Percentiles rank a stretch among this genome's conserved stretches.
These are phyloP conservation scores for Parachaetomium inaequale DNA, from an alignment of 495 filamentous ascomycete genomes.

Conservation along the genomic window DNA sequence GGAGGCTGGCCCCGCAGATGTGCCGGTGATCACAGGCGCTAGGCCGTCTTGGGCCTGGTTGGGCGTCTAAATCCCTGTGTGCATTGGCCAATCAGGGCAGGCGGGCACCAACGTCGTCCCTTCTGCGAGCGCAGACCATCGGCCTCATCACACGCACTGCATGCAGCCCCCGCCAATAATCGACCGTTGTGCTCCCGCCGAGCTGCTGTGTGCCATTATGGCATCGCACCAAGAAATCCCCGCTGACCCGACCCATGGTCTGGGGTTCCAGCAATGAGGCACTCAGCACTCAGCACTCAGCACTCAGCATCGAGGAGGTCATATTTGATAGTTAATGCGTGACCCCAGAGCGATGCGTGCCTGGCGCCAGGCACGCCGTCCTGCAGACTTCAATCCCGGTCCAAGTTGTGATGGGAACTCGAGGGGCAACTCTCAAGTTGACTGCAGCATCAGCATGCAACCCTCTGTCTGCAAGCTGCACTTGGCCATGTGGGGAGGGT, in stretches of 20 bases:
- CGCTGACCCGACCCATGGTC: background rate
- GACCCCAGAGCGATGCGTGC: background rate
- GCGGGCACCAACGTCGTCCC: slow-evolving; percentile 20
- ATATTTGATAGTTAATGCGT: background rate
- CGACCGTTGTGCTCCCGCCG: slow-evolving; percentile 6
- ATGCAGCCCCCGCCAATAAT: slow-evolving; percentile 25
- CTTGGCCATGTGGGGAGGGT: slow-evolving; percentile 9
- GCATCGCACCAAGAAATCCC: background rate
- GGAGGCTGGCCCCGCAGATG: slow-evolving; percentile 11
- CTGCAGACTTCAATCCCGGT: background rate
- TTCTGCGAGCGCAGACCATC: slow-evolving; percentile 15
- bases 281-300: background rate
- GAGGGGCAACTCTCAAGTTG: background rate
- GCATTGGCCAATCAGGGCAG: slow-evolving; percentile 35
- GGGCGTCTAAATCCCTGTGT: slow-evolving; percentile 45
- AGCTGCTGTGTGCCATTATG: slow-evolving; percentile 3
- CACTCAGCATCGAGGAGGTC: background rate
- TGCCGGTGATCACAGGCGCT: slow-evolving; percentile 25
- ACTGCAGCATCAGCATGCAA: slow-evolving; percentile 6
- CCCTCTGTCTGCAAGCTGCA: slow-evolving; percentile 6
- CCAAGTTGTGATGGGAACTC: background rate
- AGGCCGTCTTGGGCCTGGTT: slow-evolving; percentile 24
- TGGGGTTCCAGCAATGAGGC: background rate
- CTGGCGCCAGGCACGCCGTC: background rate
- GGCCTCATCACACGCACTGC: slow-evolving; percentile 26